phyloP scores from a whole-genome alignment of 2,329 filamentous ascomycete genomes.

The Boeremia lycopersici region DNA sequence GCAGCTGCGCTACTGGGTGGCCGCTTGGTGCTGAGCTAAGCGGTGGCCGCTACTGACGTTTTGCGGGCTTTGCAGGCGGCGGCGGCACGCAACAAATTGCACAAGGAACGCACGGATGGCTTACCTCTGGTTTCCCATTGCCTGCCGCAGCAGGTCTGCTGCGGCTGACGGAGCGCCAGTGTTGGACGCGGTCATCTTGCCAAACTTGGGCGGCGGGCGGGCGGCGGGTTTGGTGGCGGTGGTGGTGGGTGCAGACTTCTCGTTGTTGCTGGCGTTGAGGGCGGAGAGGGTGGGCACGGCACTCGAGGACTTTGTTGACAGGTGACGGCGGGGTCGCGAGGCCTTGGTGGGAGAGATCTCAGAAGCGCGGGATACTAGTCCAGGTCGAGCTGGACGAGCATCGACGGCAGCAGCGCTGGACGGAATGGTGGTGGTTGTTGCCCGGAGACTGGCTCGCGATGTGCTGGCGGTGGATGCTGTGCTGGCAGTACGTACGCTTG shows the following conservation, averaged over 20 bases:
- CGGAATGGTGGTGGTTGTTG: constrained; percentile 25
- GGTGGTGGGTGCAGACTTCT: constrained; percentile 31
- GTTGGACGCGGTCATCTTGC: constrained; percentile 38
- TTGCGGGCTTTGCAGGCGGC: constrained; percentile 3
- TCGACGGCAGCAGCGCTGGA: constrained; percentile 32
- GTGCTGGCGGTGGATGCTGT: constrained; percentile 23
- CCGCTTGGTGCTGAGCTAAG: constrained; percentile 24
- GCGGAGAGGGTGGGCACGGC: constrained; percentile 54
- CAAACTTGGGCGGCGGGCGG: constrained; percentile 33
- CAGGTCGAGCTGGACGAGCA: constrained; percentile 38
- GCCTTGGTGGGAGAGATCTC: constrained; percentile 37
- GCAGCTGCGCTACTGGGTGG: constrained; percentile 17
- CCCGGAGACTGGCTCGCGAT: constrained; percentile 21
- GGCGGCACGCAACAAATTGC: constrained; percentile 7
- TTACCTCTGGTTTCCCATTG: constrained; percentile 62
- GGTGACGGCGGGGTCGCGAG: constrained; percentile 38
- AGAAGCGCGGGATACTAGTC: constrained; percentile 40
- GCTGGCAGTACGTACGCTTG: constrained; percentile 16
- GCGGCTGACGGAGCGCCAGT: constrained; percentile 57
- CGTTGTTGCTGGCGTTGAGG: constrained; percentile 35
- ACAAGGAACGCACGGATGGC: constrained; percentile 27
- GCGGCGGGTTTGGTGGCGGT: constrained; percentile 17
- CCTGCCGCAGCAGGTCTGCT: constrained; percentile 64
- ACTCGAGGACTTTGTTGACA: constrained; percentile 49
- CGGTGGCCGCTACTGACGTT: constrained; percentile 16